Evolutionary conservation across 2,329 filamentous ascomycete genomes (phyloP), one percentile per base, ranked within the genome.

Genomic region (Calonectria montana): DNA sequence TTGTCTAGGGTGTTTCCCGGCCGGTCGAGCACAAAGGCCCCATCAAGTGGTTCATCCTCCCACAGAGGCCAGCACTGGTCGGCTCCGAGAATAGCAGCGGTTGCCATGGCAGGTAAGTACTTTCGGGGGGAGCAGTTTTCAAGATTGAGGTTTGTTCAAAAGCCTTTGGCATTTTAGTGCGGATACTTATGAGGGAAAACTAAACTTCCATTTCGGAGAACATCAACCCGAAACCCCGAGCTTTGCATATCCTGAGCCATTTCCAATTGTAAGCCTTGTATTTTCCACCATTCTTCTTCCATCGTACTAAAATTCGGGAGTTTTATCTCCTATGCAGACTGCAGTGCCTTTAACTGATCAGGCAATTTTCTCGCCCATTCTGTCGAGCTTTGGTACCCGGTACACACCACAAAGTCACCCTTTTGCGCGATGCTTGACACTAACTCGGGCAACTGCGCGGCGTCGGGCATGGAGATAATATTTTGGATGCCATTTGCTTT

Each of bases 181-280:
- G 71, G 74, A 72, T 75, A 65, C 70, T 48, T 31, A 10, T 31
- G 21, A 59, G 31, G 4, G 18, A 59, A 59, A 59, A 59, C 53
- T 39, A 18, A 39, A 25, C 39, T 65, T 53, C 65, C 41, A 48
- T 69, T 65, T 77, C 76, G 76, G 55, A 27, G 21, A 70, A 70
- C 69, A 77, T 77, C 76, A 67, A 7, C 67, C 76, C 76, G 76
- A 77, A 65, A 31, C 23, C 57, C 68, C 70, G 70, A 72, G 35
- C 21, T 18, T 21, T 39, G 21, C 18, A n/a, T 21, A 10, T 18
- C 12, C 3, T 39, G 53, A 59, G 53, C 35, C 16, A 59, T 59
- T 59, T 39, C 31, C 8, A 53, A 18, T 23, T 31, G 4, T 3
- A 25, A 39, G 35, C 53, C 53, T 39, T 15, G 3, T 7, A 41